Evolutionary conservation across 257 asterid genomes (phyloP), one percentile per base, ranked within the genome.

Genomic region (Apocynum venetum): DNA sequence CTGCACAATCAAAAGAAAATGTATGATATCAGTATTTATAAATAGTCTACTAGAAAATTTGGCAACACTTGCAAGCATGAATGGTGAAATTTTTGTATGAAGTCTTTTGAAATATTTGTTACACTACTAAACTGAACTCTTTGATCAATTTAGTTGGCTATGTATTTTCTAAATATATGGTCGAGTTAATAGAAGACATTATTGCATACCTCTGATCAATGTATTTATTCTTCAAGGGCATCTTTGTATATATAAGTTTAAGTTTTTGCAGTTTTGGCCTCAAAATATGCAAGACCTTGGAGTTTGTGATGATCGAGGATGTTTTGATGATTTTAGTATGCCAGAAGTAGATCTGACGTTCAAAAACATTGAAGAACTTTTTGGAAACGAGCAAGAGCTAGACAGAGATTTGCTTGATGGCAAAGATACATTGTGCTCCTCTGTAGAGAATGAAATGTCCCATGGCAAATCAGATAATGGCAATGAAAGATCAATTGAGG

Each of bases 241-340:
- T 56, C 38, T 55, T 35, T 53, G 44, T 49, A 47, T 69, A 68
- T 60, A 49, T 17, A 68, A 57, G 61, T 61, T 40, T 7, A 75
- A 20, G 52, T 80, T 15, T 77, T 73, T 84, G 90, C 92, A 92
- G 98, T 86, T 88, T 64, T 92, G 98, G 98, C 88, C 86, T 80
- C 96, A 92, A 80, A 89, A 87, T 74, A 90, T 91, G 91, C 97
- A 92, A 89, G 98, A 94, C 56, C 87, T 92, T 38, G 97, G 96
- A 82, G 87, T 89, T 73, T 94, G 96, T 78, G 94, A 90, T 71
- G 96, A 90, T 46, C 85, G 78, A 70, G 83, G 74, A 75, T 70
- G 86, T 70, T 80, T 82, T 40, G 94, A 91, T 53, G 91, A 89
- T 84, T 86, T 87, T 31, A 84, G 77, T 80, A 94, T 91, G 85